phyloP scores from a whole-genome alignment of 2,329 filamentous ascomycete species.

The Sporothrix luriei region DNA sequence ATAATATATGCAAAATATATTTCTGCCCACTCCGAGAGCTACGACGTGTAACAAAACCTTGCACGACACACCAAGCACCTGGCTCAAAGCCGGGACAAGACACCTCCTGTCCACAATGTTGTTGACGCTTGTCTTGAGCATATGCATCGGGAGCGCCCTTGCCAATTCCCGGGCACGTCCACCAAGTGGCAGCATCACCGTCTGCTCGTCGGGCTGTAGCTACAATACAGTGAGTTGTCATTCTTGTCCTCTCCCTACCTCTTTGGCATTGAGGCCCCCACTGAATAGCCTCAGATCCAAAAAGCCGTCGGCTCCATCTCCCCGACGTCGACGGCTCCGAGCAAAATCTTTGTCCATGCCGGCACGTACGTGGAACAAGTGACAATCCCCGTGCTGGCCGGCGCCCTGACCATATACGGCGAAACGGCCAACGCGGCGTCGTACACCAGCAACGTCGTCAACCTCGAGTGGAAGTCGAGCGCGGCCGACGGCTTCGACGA shows the following conservation, averaged over 20 bases:
- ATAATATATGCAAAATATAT: too few relatives aligned
- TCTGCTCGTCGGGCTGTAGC: constrained; percentile 30
- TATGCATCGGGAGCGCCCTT: not conserved
- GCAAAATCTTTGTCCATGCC: constrained; percentile 64
- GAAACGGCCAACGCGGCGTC: constrained; percentile 56
- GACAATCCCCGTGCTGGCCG: constrained; percentile 52
- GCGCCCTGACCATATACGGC: constrained; percentile 55
- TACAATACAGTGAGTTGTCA: constrained; percentile 11
- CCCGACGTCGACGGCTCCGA: constrained; percentile 51
- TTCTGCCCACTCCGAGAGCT: too few relatives aligned
- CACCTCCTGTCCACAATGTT: not conserved
- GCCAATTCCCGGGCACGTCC: not conserved
- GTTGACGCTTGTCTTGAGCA: not conserved
- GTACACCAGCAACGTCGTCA: constrained; percentile 62
- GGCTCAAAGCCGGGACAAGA: not conserved
- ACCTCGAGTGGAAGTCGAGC: constrained; percentile 50
- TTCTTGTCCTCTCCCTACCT: not conserved
- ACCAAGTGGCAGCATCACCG: constrained; percentile 32
- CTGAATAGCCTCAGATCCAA: constrained; percentile 46
- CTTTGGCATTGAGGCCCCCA: not conserved
- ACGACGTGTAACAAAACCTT: not conserved
- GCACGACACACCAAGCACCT: not conserved
- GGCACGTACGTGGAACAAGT: constrained; percentile 66
- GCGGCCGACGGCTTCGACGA: constrained; percentile 54
- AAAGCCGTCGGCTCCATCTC: constrained; percentile 61